These are phyloP conservation scores for Hypoxylon sp. DNA, from an alignment of 2,329 filamentous ascomycete species.

Conservation along the genomic window DNA sequence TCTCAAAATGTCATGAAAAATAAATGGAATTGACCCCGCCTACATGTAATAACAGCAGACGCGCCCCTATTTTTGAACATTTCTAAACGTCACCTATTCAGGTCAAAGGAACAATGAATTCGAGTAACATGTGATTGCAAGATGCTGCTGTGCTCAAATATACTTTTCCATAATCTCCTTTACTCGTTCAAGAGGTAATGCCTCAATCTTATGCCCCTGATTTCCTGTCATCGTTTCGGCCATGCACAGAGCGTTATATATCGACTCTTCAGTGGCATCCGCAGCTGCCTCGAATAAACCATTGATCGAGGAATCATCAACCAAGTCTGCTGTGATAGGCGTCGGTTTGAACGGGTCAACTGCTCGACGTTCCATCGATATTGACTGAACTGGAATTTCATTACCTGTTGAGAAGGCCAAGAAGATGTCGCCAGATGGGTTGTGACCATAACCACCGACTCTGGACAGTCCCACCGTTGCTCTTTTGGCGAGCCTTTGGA, in stretches of 20 bases:
- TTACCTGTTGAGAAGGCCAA: slow-evolving; percentile 75
- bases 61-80: neutral
- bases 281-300: slow-evolving; percentile 71
- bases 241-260: slow-evolving; percentile 74
- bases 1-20: neutral
- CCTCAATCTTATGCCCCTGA: slow-evolving; percentile 63
- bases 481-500: slow-evolving; percentile 70
- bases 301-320: slow-evolving; percentile 72
- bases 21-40: neutral
- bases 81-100: neutral
- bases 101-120: neutral
- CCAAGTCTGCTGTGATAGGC: slow-evolving; percentile 57
- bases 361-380: slow-evolving; percentile 50
- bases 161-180: slow-evolving; percentile 62
- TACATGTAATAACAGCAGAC: neutral
- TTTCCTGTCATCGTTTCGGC: slow-evolving; percentile 70
- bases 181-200: slow-evolving; percentile 61
- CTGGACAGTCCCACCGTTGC: slow-evolving; percentile 72
- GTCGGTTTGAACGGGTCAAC: slow-evolving; percentile 59
- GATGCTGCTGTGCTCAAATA: slow-evolving; percentile 2
- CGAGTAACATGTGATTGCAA: neutral
- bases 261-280: slow-evolving; percentile 74
- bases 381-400: slow-evolving; percentile 60
- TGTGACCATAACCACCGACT: slow-evolving; percentile 72
- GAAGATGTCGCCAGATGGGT: slow-evolving; percentile 75